These are phyloP conservation scores for Barnettozyma wickerhamii DNA, from an alignment of 805 yeast genomes.

Conservation along the genomic window DNA sequence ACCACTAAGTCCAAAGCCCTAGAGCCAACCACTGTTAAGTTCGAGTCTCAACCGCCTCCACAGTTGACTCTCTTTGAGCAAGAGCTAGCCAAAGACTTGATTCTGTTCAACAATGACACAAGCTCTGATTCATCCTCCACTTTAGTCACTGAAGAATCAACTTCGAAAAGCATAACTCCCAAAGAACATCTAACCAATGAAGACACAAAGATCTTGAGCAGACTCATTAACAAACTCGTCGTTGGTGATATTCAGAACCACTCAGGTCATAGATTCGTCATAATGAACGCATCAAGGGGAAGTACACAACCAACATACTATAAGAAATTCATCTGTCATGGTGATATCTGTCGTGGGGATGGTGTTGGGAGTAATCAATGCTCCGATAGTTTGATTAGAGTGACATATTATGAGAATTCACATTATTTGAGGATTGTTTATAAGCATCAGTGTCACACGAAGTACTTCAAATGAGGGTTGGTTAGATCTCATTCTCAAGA, in stretches of 20 bases:
- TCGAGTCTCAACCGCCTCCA: too few relatives aligned
- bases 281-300: constrained; percentile 1
- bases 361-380: not conserved
- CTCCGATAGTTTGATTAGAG: constrained; percentile 2
- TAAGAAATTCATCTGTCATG: constrained; percentile 3
- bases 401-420: constrained; percentile 2
- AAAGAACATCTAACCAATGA: not conserved
- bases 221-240: not conserved
- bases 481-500: too few relatives aligned
- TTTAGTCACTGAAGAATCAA: not conserved
- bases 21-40: too few relatives aligned
- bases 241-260: not conserved
- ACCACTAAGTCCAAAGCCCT: too few relatives aligned
- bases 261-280: constrained; percentile 1
- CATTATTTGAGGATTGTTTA: constrained; percentile 1
- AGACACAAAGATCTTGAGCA: constrained; percentile 1
- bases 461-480: not conserved
- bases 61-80: not conserved
- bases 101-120: not conserved
- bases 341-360: not conserved
- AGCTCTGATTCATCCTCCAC: not conserved
- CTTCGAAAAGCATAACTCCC: not conserved
- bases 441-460: not conserved
- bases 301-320: constrained; percentile 4
- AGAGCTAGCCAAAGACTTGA: not conserved